Base-by-base conservation (phyloP, 2,329 filamentous ascomycete species). In the Fusarium proliferatum region DNA sequence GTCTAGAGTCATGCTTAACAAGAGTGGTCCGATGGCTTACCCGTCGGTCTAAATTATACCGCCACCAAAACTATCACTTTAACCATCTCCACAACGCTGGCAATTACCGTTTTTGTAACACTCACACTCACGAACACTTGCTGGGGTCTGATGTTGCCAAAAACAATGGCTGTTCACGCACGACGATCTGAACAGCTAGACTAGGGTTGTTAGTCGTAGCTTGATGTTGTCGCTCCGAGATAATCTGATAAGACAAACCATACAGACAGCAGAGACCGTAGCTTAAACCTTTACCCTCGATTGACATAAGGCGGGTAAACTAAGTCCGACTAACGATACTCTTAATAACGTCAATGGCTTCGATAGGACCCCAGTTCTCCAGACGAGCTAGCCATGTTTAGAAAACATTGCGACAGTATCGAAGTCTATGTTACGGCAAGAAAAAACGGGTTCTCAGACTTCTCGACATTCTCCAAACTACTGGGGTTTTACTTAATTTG, bases 1-100 rank as follows among this genome's bases (percentile, higher is more conserved):
- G 51, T n/a, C 34, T 30, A 41, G 23, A 28, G 23, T 19, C 23
- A 33, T 45, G 10, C 16, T 28, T 19, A 15, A 12, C 2, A 28
- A 53, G 19, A 53, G 23, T 39, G 34, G 51, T 41, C 9, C 26
- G 23, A 41, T 55, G 34, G 23, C 34, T 39, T 55, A n/a, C 13
- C 13, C 23, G 10, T 53, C 10, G 7, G 34, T 2, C 23, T 39
- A 16, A n/a, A 55, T 7, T 6, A 13, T 55, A n/a, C 23, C 34
- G 51, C 34, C 51, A 55, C 51, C 2, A 8, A 5, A 2, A 3
- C 26, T n/a, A n/a, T 3, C n/a, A 5, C 21, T 4, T 9, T 1
- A 28, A 3, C 11, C 13, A 8, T 6, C 10, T 21, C 23, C n/a
- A 1, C 1, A 17, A 8, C 13, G 23, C 34, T 7, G 15, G 17